Evolutionary conservation across 306 rosid genomes (phyloP), one percentile per base, ranked within the genome.

Genomic region (Rosa multiflora): DNA sequence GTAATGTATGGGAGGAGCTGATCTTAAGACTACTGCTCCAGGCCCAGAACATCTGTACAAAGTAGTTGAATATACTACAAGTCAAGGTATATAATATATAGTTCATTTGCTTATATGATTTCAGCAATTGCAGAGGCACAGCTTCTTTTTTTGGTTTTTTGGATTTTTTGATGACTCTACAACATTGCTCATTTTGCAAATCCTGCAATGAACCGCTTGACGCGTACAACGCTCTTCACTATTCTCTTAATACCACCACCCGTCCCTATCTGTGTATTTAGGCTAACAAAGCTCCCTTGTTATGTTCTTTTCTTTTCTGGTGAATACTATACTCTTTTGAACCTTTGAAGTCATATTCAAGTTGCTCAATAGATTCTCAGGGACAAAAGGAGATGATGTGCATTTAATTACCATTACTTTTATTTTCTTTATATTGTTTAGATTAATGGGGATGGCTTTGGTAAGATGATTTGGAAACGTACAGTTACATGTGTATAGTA

Each of bases 1-100:
- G 82, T 83, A 84, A 61, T 77, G 79, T 82, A 71, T 83, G 76
- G 84, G 84, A 87, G 69, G 78, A 82, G 83, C 52, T 79, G 81
- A 74, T 75, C 74, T 75, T 17, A 53, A 81, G 84, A 79, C 82
- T 79, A 72, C 75, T 86, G 61, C 76, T 84, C 62, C 74, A 29
- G 70, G 84, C 83, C 75, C 67, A 10, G 78, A 39, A 29, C 59
- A 56, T 43, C 64, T 82, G 79, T 85, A 81, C 82, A 88, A 79
- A 75, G 83, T 63, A 49, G 78, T 70, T 46, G 46, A 40, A 70
- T 37, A 67, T 47, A 58, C 14, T 21, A 4, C 35, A 32, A 43
- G 10, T 44, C 81, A 64, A 66, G 74, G 86, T 88, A 58, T 71
- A 77, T 74, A 74, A 2, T 49, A 10, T 77, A n/a, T 77, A 49